Base-by-base conservation (phyloP, 2,329 filamentous ascomycete species). In the Neodidymelliopsis sp. region DNA sequence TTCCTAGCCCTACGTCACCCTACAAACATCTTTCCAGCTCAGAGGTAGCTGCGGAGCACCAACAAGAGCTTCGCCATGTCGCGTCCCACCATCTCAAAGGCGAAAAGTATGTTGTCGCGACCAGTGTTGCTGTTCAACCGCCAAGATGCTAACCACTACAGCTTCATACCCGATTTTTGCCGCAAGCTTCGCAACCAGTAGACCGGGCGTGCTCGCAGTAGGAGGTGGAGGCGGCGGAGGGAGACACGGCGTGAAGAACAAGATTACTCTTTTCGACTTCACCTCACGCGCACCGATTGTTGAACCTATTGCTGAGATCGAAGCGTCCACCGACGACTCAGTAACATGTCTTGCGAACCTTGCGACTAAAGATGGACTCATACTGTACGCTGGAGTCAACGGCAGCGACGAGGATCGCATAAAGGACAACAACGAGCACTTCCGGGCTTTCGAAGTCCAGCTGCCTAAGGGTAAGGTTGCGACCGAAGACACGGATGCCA, bases 171-270 rank as follows among this genome's bases (percentile, higher is more conserved):
- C 92, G 37, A 83, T 96, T 50, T 96, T 91, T 73, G 85, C 88
- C 46, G 89, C 91, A 70, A 91, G 91, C 67, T 97, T 96, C 73
- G 91, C 96, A 68, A 90, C 88, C 40, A 82, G 87, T 65, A 60
- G 58, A 86, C 65, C 95, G 76, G 82, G 87, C 51, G 83, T 83
- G 56, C 86, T 86, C 56, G 79, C 97, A 18, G 77, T 96, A 7
- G 89, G 96, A 27, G 93, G 93, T 41, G 93, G 93, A 54, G 93
- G 93, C 57, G 93, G 93, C 39, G 86, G 90, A 57, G 86, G 89
- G 37, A 48, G 56, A 45, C 57, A 62, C 54, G 60, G 62, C 38
- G 89, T 96, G 16, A 85, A 86, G 47, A 96, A 96, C 78, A 91
- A 91, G 74, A 91, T 96, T 66, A 86, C 84, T 22, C 47, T 59